A percentile compares a stretch with the other conserved stretches of the same genome.
phyloP scores from a whole-genome alignment of 345 rosid species.

The Rhodamnia argentea region DNA sequence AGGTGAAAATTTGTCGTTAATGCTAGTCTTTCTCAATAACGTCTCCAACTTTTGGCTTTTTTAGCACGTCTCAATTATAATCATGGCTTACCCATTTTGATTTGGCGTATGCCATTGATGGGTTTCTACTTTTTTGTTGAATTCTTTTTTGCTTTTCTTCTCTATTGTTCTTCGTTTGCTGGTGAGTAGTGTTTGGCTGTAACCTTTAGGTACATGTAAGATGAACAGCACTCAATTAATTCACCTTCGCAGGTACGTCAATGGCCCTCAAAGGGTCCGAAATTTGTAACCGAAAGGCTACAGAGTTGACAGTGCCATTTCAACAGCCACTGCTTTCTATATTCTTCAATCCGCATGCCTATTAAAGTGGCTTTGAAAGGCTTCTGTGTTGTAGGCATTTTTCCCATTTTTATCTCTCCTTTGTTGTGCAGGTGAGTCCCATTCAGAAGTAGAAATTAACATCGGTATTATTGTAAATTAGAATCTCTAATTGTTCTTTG shows the following conservation, averaged over 20 bases:
- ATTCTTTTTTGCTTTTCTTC: background rate
- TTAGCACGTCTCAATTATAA: background rate
- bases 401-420: background rate
- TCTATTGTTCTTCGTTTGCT: background rate
- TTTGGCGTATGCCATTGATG: background rate
- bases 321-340: background rate
- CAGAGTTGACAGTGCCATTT: background rate
- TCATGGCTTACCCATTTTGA: background rate
- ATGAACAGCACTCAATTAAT: background rate
- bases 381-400: background rate
- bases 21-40: background rate
- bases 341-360: background rate
- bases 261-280: background rate
- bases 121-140: background rate
- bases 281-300: background rate
- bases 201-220: background rate
- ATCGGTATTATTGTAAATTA: background rate
- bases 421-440: background rate
- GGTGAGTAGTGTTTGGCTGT: background rate
- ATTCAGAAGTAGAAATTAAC: background rate
- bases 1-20: background rate
- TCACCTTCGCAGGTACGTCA: background rate
- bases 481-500: background rate
- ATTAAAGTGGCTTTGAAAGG: background rate
- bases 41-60: background rate